phyloP scores from a whole-genome alignment of 352 stramenopile genomes.

The Phytophthora kernoviae region DNA sequence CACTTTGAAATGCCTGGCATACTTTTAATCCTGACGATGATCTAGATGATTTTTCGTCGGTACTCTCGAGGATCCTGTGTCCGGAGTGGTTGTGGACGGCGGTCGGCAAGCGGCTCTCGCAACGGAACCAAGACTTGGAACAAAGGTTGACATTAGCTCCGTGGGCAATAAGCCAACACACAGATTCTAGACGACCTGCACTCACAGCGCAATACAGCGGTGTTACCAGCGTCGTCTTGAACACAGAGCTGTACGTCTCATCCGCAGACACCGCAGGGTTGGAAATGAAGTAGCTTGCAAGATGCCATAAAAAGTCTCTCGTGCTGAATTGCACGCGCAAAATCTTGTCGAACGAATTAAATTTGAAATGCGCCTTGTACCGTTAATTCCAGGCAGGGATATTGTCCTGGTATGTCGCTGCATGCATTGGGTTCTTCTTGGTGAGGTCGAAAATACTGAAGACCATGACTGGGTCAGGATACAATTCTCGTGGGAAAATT shows the following conservation, averaged over 20 bases:
- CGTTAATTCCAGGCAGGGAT: slow-evolving; percentile 74
- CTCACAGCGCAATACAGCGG: slow-evolving; percentile 82
- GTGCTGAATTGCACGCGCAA: slow-evolving; percentile 75
- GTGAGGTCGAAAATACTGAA: slow-evolving; percentile 75
- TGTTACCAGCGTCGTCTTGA: slow-evolving; percentile 76
- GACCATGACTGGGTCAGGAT: slow-evolving; percentile 67
- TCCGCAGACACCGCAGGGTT: slow-evolving; percentile 70
- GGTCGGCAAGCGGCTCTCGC: slow-evolving; percentile 63
- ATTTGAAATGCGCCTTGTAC: slow-evolving; percentile 51
- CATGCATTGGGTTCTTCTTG: slow-evolving; percentile 87
- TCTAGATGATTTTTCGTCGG: no score
- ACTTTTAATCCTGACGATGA: no score
- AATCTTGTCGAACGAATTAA: slow-evolving; percentile 85
- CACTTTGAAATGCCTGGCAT: no score
- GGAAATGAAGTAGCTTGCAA: slow-evolving; percentile 72
- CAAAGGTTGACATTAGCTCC: slow-evolving; percentile 79
- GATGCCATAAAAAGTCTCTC: slow-evolving; percentile 83
- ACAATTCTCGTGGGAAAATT: slow-evolving; percentile 65
- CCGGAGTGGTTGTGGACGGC: no score
- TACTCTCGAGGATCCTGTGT: no score
- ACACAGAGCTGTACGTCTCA: slow-evolving; percentile 66
- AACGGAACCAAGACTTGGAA: slow-evolving; percentile 73
- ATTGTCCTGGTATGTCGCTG: slow-evolving; percentile 80
- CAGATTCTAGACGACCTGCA: slow-evolving; percentile 69
- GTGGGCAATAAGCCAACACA: slow-evolving; percentile 73